Evolutionary conservation across 805 yeast genomes (phyloP).

Genomic region (Saccharomycopsis amapae): DNA sequence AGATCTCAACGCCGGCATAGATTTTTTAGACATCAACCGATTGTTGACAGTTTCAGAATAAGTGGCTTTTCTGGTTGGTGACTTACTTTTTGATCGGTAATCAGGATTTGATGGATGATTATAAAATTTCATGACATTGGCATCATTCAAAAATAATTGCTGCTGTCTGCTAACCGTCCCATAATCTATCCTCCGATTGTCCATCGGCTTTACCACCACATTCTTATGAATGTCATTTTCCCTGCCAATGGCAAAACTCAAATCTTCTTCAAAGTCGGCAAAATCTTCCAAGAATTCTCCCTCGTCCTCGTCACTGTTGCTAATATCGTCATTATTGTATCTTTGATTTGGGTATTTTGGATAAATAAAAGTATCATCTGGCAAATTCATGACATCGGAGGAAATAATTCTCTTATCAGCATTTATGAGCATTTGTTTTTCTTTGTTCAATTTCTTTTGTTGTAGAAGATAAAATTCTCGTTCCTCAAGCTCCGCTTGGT

Average conservation of each 20-base stretch:
- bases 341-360: neutral
- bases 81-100: neutral
- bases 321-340: neutral
- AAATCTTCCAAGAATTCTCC: slow-evolving; percentile 17
- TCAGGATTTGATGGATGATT: slow-evolving; percentile 1
- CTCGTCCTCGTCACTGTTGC: slow-evolving; percentile 2
- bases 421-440: neutral
- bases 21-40: slow-evolving; percentile 5
- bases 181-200: neutral
- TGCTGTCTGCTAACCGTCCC: neutral
- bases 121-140: neutral
- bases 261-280: slow-evolving; percentile 15
- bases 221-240: slow-evolving; percentile 9
- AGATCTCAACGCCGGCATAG: slow-evolving; percentile 14
- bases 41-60: neutral
- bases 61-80: neutral
- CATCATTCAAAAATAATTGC: slow-evolving; percentile 5
- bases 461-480: slow-evolving; percentile 15
- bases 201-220: slow-evolving; percentile 1
- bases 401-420: slow-evolving; percentile 1
- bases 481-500: slow-evolving; percentile 21
- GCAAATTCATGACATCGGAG: slow-evolving; percentile 14
- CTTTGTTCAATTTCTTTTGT: neutral
- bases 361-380: slow-evolving; percentile 17
- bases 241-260: slow-evolving; percentile 10